Conservation (phyloP, 495 filamentous ascomycete genomes). For the Mycothermus thermophilus region DNA sequence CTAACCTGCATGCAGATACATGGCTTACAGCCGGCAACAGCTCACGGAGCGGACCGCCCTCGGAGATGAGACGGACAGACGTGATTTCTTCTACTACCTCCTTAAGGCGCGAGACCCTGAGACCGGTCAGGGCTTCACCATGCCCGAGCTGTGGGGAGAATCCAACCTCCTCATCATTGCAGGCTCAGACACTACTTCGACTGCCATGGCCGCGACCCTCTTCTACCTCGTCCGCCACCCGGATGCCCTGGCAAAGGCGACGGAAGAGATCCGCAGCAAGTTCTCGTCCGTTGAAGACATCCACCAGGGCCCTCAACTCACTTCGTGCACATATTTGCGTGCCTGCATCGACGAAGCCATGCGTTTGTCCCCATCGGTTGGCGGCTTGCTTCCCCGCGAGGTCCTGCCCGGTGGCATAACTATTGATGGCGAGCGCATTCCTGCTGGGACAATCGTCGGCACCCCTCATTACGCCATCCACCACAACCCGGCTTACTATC, state of each 20-base stretch:
- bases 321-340: conserved; percentile 41
- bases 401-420: conserved; percentile 47
- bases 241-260: conserved; percentile 33
- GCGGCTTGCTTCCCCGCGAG: conserved; percentile 44
- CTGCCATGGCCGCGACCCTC: conserved; percentile 47
- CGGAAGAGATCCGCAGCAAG: conserved; percentile 31
- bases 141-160: conserved; percentile 56
- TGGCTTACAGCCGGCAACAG: conserved; percentile 42
- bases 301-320: conserved; percentile 34
- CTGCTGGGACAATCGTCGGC: conserved; percentile 39
- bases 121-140: conserved; percentile 50
- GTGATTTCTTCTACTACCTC: conserved; percentile 50
- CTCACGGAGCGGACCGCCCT: conserved; percentile 40
- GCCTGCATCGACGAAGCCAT: conserved; percentile 61
- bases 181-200: conserved; percentile 51
- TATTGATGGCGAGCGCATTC: conserved; percentile 41
- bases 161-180: conserved; percentile 51
- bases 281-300: conserved; percentile 43
- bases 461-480: conserved; percentile 43
- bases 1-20: too few species aligned
- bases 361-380: conserved; percentile 54
- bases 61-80: conserved; percentile 44
- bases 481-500: conserved; percentile 40
- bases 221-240: conserved; percentile 55
- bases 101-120: conserved; percentile 46